Base-by-base conservation (phyloP, 805 yeast genomes). In the Lipomyces yamadae region DNA sequence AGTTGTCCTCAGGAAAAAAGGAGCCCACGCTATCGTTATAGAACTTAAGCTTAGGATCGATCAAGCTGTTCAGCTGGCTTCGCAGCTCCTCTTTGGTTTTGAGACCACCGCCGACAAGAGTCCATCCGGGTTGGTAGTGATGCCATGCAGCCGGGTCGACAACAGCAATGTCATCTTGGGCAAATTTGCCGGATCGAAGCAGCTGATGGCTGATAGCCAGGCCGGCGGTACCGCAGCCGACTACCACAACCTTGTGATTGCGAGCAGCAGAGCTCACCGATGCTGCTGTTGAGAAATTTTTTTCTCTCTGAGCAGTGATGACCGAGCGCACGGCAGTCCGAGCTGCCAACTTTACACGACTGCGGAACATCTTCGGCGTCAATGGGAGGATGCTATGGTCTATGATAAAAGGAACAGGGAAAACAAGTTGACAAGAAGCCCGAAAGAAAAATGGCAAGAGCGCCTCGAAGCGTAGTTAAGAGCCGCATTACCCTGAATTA, bases 11-110 rank as follows among this genome's bases (percentile, higher is more conserved):
- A 4, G 42, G 42, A 37, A 37, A 37, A 37, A 37, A 37, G 42
- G 42, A 2, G 10, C 10, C 42, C 42, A 37, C 42, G 42, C 42
- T 37, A 37, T 37, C 42, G 42, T 37, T 37, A 37, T 37, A 37
- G 42, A 37, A 37, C 42, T 37, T 37, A 13, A 37, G 42, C 42
- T 37, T 37, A 37, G 42, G 42, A 37, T 37, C 10, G 42, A 37
- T 37, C 42, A 37, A 37, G 42, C 42, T 37, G 10, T 37, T 37
- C 42, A 37, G 42, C 42, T 10, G 42, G 42, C 42, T 37, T 37
- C 42, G 42, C 42, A 37, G 42, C 42, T 37, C 42, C 42, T 37
- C 42, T 37, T 37, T 37, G 42, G 42, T 37, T 37, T 37, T 37
- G 42, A 37, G 42, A 37, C 42, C 42, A 37, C 42, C 42, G 42